Evolutionary conservation across 1,139 yeast genomes (phyloP), one percentile per base, ranked within the genome.

Genomic region (Hemisphaericaspora subhashii): DNA sequence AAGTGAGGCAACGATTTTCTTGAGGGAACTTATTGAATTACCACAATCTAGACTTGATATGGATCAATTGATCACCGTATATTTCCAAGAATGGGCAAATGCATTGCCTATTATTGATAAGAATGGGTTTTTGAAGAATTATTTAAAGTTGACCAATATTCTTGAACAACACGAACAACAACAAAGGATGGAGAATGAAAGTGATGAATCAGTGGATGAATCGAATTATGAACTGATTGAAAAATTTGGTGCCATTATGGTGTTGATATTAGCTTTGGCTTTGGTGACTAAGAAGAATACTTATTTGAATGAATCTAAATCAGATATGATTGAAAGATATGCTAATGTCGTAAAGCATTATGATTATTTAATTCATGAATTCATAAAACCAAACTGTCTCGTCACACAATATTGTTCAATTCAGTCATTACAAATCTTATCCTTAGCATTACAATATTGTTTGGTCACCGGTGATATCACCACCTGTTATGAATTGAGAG

Each of bases 21-120:
- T 79, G 38, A 61, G 59, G 28, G 68, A 68, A 32, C 57, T 79
- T 29, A 50, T 66, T 24, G 70, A 73, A 27, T 58, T 81, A 4
- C 87, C 89, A 1, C 57, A 37, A 2, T 62, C 81, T 14, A 70
- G 80, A 41, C 54, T 76, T 33, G 81, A 79, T 44, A 55, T 80
- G 46, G 86, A 82, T 50, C 76, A 77, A 22, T 62, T 80, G 28
- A 68, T 79, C 29, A 74, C 82, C 0, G 58, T 75, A 1, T 89
- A 77, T 57, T 88, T 87, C 62, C 83, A 81, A 46, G 85, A 84
- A 45, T 89, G 96, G 95, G 84, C 87, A 25, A 72, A 75, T 31
- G 62, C 79, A 12, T 68, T 83, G 31, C 94, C 96, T 0, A 70
- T 86, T 9, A 56, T 88, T 38, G 86, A 86, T 56, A 79, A 81